phyloP scores from a whole-genome alignment of 805 yeast species.

The Zygosaccharomyces gambellarensis region DNA sequence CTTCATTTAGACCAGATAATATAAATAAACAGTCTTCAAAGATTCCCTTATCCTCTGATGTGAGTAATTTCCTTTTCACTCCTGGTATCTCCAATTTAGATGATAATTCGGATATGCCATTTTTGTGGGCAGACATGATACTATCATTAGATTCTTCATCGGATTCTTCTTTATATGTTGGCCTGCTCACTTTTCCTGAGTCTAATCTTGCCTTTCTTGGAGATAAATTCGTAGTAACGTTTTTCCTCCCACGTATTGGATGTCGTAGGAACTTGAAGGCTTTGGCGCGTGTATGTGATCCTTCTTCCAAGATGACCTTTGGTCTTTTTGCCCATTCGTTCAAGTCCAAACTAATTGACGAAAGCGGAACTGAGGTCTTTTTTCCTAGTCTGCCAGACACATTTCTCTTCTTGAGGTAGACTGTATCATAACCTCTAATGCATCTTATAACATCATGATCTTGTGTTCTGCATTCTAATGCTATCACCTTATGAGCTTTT shows the following conservation, averaged over 20 bases:
- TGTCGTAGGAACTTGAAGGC: slow-evolving; percentile 16
- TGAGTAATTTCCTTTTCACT: neutral
- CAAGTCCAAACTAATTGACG: slow-evolving; percentile 32
- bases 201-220: slow-evolving; percentile 12
- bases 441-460: slow-evolving; percentile 41
- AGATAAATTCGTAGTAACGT: slow-evolving; percentile 6
- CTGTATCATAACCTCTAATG: slow-evolving; percentile 56
- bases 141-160: slow-evolving; percentile 6
- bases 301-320: slow-evolving; percentile 25
- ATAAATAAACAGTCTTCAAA: slow-evolving; percentile 39
- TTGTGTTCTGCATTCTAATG: slow-evolving; percentile 34
- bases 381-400: slow-evolving; percentile 20
- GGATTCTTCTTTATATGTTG: slow-evolving; percentile 12
- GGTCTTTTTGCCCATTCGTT: slow-evolving; percentile 36
- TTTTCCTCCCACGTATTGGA: slow-evolving; percentile 24
- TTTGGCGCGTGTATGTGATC: slow-evolving; percentile 11
- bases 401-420: slow-evolving; percentile 35
- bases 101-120: neutral
- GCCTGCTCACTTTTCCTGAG: slow-evolving; percentile 1
- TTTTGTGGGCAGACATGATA: neutral
- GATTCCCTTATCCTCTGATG: slow-evolving; percentile 8
- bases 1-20: slow-evolving; percentile 33
- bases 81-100: neutral
- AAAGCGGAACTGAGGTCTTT: slow-evolving; percentile 23
- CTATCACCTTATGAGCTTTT: slow-evolving; percentile 42